A percentile compares a stretch with the other conserved stretches of the same genome.
phyloP scores from a whole-genome alignment of 441 rosid genomes.

The Bocquillonia castaneifolia region DNA sequence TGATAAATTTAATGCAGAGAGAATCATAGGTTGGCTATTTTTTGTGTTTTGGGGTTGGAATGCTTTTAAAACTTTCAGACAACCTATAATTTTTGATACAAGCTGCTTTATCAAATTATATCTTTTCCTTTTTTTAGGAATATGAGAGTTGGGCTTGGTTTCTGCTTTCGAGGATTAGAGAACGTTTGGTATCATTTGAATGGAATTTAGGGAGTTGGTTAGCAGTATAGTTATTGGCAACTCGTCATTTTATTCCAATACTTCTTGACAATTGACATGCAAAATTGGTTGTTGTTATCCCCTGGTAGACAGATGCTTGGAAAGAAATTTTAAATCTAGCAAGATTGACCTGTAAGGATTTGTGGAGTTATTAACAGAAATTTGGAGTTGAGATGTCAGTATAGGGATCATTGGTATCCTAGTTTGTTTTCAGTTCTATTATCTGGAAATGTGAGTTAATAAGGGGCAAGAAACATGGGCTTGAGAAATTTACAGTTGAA shows the following conservation, averaged over 20 bases:
- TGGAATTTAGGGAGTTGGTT: neutral
- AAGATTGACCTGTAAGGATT: no score
- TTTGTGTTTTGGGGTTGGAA: neutral
- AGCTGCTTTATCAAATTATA: neutral
- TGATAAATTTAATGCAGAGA: neutral
- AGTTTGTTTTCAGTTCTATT: neutral
- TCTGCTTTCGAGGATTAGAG: neutral
- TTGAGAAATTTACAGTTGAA: conserved; percentile 10
- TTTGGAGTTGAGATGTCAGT: neutral
- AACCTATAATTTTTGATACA: neutral
- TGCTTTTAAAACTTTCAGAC: neutral
- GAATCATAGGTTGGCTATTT: neutral
- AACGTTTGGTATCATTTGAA: neutral
- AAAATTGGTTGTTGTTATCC: neutral
- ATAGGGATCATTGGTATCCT: neutral
- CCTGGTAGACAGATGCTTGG: neutral
- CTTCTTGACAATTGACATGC: neutral
- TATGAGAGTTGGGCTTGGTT: neutral
- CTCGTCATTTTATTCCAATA: neutral
- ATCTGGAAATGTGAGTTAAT: neutral
- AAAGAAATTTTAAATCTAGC: no score
- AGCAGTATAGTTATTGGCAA: neutral
- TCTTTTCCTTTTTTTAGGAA: neutral
- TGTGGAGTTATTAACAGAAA: neutral
- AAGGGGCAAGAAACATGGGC: neutral